Evolutionary conservation across 129 eudicot genomes (phyloP).

Genomic region (Flaveria robusta): DNA sequence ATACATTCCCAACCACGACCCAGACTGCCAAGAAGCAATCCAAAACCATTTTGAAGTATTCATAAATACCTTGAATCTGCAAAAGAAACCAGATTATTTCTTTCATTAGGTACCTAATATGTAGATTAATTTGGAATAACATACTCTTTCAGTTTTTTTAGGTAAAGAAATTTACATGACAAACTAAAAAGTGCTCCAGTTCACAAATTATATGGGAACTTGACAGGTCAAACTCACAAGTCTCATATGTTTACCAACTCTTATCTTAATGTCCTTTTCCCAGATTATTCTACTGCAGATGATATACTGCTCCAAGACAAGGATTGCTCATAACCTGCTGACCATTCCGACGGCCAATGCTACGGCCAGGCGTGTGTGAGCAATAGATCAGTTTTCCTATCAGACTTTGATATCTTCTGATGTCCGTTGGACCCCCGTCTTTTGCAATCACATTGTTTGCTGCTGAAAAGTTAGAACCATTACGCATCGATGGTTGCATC

Average conservation of each 20-base stretch:
- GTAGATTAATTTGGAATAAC: not conserved
- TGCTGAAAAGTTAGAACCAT: too few species aligned
- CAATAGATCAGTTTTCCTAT: too few species aligned
- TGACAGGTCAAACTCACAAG: not conserved
- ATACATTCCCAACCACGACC: conserved; percentile 79
- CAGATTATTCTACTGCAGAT: too few species aligned
- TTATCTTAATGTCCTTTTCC: not conserved
- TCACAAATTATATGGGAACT: not conserved
- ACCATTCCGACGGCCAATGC: too few species aligned
- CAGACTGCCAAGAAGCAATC: conserved; percentile 93
- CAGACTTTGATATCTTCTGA: too few species aligned
- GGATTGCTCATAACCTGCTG: too few species aligned
- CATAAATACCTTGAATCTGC: conserved; percentile 62
- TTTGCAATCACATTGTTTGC: too few species aligned
- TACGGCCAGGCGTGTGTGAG: too few species aligned
- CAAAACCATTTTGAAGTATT: conserved; percentile 75
- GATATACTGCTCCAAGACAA: too few species aligned
- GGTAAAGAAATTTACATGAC: not conserved
- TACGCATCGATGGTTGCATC: too few species aligned
- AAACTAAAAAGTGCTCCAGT: not conserved
- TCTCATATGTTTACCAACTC: not conserved
- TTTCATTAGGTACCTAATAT: not conserved
- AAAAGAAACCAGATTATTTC: not conserved
- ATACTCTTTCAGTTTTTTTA: not conserved
- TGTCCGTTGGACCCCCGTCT: too few species aligned